Base-by-base conservation (phyloP, 306 rosid species). In the Astragalus membranaceus region DNA sequence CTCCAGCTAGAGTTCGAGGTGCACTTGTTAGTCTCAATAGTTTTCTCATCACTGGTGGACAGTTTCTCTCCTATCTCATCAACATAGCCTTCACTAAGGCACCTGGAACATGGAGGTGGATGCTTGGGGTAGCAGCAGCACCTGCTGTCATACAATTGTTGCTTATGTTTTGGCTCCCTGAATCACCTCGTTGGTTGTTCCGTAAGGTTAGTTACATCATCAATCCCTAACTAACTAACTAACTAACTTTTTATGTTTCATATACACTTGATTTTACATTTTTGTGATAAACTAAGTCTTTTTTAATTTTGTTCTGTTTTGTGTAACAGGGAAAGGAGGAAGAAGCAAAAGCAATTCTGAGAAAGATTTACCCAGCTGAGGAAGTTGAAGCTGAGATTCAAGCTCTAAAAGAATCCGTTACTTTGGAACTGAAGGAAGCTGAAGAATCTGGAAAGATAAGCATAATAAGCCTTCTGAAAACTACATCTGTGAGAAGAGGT, bases 41-140 rank as follows among this genome's bases (percentile, higher is more conserved):
- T 29, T 85, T 88, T 64, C 90, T 88, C 35, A 81, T 85, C 44
- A 88, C 94, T 33, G 94, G 90, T 0, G 94, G 94, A 6, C 94
- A 88, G 37, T 85, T 88, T 60, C 82, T 88, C 35, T 77, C 94
- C 37, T 85, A 88, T 75, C 88, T 85, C 69, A 85, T 88, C 68
- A 88, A 88, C 79, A 73, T 88, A 78, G 90, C 85, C 53, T 83
- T 88, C 74, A 85, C 90, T 23, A 79, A 58, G 89, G 86, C 69
- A 4, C 72, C 41, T 0, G 90, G 84, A 3, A 81, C 88, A 11
- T 83, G 90, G 90, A 70, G 88, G 62, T 86, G 88, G 90, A 86
- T 86, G 90, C 70, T 81, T 16, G 90, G 90, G 35, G 76, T 83
- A 11, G 88, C 86, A 4, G 88, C 83, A 62, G 4, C 48, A 15